Conservation (phyloP, 2,329 filamentous ascomycete species). For the Colletotrichum cordylinicola region DNA sequence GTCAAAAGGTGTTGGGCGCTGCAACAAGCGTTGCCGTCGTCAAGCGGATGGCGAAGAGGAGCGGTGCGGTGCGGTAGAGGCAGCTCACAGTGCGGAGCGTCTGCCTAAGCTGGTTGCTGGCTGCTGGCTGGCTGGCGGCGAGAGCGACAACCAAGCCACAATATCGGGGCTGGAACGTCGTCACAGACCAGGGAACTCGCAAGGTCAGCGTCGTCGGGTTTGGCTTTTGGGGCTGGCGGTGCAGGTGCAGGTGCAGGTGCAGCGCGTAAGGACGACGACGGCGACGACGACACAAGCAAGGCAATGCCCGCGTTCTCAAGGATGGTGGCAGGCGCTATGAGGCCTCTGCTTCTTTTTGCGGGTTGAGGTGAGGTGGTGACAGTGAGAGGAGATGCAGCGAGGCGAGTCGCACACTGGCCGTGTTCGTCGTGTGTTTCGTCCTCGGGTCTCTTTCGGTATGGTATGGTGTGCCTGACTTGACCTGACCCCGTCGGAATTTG, state of each 20-base stretch:
- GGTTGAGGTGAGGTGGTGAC: not conserved
- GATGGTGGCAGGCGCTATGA: not conserved
- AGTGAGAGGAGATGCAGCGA: not conserved
- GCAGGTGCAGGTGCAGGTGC: not conserved
- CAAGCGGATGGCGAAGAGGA: not conserved
- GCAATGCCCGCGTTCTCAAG: not conserved
- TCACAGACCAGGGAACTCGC: slow-evolving; percentile 1
- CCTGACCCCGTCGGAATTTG: not conserved
- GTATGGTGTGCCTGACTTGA: not conserved
- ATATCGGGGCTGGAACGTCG: slow-evolving; percentile 17
- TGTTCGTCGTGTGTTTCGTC: slow-evolving; percentile 12
- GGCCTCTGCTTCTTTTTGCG: not conserved
- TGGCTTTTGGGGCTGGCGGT: slow-evolving; percentile 3
- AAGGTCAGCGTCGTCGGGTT: slow-evolving; percentile 4
- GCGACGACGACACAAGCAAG: not conserved
- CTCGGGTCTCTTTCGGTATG: not conserved
- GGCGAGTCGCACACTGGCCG: slow-evolving; percentile 10
- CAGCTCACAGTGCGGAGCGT: not conserved
- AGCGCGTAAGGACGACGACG: not conserved
- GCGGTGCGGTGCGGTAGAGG: not conserved
- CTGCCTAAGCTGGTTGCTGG: not conserved
- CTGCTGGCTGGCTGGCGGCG: not conserved
- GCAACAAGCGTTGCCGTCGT: not conserved
- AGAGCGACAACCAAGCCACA: slow-evolving; percentile 22
- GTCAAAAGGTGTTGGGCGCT: not conserved